A percentile compares a stretch with the other conserved stretches of the same genome.
Evolutionary conservation across 1,139 yeast species (phyloP).

Genomic region (Suhomyces ambrosiae): DNA sequence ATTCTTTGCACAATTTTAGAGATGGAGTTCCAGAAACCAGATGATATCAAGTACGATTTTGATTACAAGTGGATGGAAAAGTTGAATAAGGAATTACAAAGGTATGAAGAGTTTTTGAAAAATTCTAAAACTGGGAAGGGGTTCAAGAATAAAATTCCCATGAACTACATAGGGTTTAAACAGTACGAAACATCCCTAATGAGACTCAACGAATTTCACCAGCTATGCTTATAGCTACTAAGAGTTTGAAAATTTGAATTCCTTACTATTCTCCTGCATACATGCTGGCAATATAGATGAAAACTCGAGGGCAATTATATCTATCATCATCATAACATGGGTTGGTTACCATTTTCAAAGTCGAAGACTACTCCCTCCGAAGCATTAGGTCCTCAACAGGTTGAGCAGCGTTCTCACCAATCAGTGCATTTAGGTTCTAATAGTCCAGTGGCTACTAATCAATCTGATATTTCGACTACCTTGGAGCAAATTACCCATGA

Average conservation of each 20-base stretch:
- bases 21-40: conserved; percentile 34
- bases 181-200: conserved; percentile 35
- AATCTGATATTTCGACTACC: conserved; percentile 39
- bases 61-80: conserved; percentile 31
- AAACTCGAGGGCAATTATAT: conserved; percentile 4
- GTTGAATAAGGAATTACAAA: conserved; percentile 4
- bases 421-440: conserved; percentile 25
- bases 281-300: background rate
- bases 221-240: conserved; percentile 26
- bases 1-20: conserved; percentile 34
- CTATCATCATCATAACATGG: conserved; percentile 20
- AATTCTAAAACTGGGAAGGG: conserved; percentile 4
- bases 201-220: conserved; percentile 34
- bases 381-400: conserved; percentile 19
- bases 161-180: conserved; percentile 26
- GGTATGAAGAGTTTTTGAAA: conserved; percentile 6
- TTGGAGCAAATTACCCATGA: conserved; percentile 35
- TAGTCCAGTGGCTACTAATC: background rate
- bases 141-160: conserved; percentile 6
- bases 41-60: conserved; percentile 32
- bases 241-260: background rate
- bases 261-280: conserved; percentile 2
- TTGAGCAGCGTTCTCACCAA: conserved; percentile 42
- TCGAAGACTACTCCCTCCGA: conserved; percentile 1
- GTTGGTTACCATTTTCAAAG: conserved; percentile 27